A percentile compares a stretch with the other conserved stretches of the same genome.
phyloP scores from a whole-genome alignment of 768 basidiomycete genomes.

The Serpula lacrymans region DNA sequence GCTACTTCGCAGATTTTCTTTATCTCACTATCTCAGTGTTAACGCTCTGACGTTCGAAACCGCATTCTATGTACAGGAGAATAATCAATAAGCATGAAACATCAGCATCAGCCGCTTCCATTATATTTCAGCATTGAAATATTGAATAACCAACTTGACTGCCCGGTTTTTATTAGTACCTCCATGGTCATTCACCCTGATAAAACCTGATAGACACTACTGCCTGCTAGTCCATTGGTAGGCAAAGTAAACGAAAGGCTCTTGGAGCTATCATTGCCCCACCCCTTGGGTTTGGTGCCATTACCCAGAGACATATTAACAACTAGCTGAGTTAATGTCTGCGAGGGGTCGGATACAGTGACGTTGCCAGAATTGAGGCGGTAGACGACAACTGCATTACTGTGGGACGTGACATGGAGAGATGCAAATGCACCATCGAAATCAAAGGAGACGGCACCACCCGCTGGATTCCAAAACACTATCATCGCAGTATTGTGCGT shows the following conservation, averaged over 20 bases:
- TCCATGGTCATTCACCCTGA: constrained; percentile 13
- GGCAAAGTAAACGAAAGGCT: constrained; percentile 41
- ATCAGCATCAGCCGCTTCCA: too few species aligned
- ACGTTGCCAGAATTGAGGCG: constrained; percentile 38
- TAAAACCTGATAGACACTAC: constrained; percentile 35
- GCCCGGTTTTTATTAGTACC: neutral
- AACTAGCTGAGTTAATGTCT: constrained; percentile 37
- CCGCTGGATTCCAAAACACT: constrained; percentile 54
- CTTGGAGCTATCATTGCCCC: constrained; percentile 16
- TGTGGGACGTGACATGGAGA: constrained; percentile 35
- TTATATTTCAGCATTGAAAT: too few species aligned
- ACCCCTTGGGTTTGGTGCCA: constrained; percentile 12
- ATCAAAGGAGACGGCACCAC: constrained; percentile 40
- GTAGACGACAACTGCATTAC: constrained; percentile 44
- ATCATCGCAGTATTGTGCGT: constrained; percentile 38
- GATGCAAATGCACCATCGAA: constrained; percentile 20
- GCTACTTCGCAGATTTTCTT: too few species aligned
- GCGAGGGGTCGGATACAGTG: constrained; percentile 65
- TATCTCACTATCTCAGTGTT: too few species aligned
- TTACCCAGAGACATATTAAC: constrained; percentile 33
- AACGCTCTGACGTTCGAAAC: too few species aligned
- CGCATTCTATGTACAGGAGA: too few species aligned
- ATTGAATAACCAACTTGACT: neutral
- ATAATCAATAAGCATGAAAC: too few species aligned
- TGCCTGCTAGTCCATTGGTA: constrained; percentile 45